Percentiles rank a stretch among this genome's conserved stretches.
These are phyloP conservation scores for Exsudoporus floridanus DNA, from an alignment of 1,284 basidiomycete genomes.

Conservation along the genomic window DNA sequence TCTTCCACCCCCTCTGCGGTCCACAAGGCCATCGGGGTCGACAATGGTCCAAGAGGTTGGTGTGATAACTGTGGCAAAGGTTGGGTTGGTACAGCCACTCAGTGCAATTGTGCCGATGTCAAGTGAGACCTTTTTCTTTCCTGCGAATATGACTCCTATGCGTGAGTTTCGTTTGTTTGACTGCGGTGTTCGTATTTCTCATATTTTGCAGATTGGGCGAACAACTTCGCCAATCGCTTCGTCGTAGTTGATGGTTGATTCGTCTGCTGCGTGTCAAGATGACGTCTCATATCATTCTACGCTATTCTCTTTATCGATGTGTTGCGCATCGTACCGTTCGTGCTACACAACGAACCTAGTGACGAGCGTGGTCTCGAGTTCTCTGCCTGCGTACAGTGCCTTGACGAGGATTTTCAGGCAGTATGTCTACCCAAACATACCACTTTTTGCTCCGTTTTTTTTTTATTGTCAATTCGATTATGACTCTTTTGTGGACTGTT, in stretches of 20 bases:
- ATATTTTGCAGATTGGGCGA: slow-evolving; percentile 32
- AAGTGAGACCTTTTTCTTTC: slow-evolving; percentile 47
- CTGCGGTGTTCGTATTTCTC: background rate
- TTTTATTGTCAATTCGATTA: slow-evolving; percentile 5
- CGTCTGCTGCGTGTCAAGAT: slow-evolving; percentile 31
- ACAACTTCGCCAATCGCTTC: slow-evolving; percentile 36
- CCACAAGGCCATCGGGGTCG: slow-evolving; percentile 58
- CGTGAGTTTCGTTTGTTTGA: slow-evolving; percentile 19
- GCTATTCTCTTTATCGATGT: slow-evolving; percentile 52
- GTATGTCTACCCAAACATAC: slow-evolving; percentile 17
- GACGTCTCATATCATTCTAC: slow-evolving; percentile 39
- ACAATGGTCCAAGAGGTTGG: slow-evolving; percentile 60
- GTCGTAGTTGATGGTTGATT: slow-evolving; percentile 41
- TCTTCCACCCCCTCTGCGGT: slow-evolving; percentile 41
- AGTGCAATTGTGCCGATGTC: slow-evolving; percentile 65
- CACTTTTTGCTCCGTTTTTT: slow-evolving; percentile 4
- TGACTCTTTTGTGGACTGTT: slow-evolving; percentile 18
- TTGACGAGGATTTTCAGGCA: slow-evolving; percentile 37
- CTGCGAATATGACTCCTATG: slow-evolving; percentile 18
- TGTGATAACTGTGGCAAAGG: slow-evolving; percentile 75
- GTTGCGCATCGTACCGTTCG: slow-evolving; percentile 62
- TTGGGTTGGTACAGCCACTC: slow-evolving; percentile 53
- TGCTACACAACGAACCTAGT: slow-evolving; percentile 46
- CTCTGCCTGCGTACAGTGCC: slow-evolving; percentile 31
- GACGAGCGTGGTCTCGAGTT: slow-evolving; percentile 58